Evolutionary conservation across 73 alveolate species (phyloP).

Genomic region (Loxodes magnus): DNA sequence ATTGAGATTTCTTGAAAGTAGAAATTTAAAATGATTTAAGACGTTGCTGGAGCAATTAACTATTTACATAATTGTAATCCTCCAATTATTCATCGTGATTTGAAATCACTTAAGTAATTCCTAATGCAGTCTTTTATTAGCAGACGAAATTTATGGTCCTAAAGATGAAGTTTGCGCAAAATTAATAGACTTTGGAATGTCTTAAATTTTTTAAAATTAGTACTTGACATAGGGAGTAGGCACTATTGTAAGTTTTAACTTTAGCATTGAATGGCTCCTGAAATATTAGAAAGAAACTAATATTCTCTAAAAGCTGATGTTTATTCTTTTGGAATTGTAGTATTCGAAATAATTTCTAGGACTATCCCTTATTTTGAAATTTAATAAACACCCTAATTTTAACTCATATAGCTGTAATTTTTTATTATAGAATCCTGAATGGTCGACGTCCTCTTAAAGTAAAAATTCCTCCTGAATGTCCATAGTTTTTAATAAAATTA

Average conservation of each 20-base stretch:
- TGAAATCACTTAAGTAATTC: slow-evolving; percentile 54
- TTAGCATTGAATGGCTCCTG: slow-evolving; percentile 75
- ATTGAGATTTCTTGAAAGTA: slow-evolving; percentile 36
- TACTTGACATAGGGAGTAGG: slow-evolving; percentile 22
- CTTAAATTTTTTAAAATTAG: slow-evolving; percentile 37
- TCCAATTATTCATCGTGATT: slow-evolving; percentile 50
- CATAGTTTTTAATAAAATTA: slow-evolving; percentile 27
- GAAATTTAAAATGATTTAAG: slow-evolving; percentile 25
- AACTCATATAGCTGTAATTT: too few relatives aligned
- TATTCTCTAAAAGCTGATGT: slow-evolving; percentile 46
- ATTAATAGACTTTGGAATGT: slow-evolving; percentile 79
- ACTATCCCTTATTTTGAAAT: slow-evolving; percentile 27
- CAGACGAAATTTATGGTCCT: slow-evolving; percentile 31
- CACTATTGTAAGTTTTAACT: slow-evolving; percentile 31
- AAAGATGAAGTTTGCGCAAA: slow-evolving; percentile 50
- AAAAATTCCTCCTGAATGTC: slow-evolving; percentile 18
- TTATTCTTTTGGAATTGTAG: slow-evolving; percentile 49
- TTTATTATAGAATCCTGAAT: too few relatives aligned
- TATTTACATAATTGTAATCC: slow-evolving; percentile 29
- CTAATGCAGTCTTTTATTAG: slow-evolving; percentile 53
- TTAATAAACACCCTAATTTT: too few relatives aligned
- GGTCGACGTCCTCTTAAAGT: slow-evolving; percentile 10
- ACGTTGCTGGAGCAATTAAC: slow-evolving; percentile 49
- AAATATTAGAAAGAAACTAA: slow-evolving; percentile 23
- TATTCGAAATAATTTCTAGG: slow-evolving; percentile 47